These are phyloP conservation scores for Aspergillus sclerotiicarbonarius DNA, from an alignment of 495 filamentous ascomycete genomes.

Conservation along the genomic window DNA sequence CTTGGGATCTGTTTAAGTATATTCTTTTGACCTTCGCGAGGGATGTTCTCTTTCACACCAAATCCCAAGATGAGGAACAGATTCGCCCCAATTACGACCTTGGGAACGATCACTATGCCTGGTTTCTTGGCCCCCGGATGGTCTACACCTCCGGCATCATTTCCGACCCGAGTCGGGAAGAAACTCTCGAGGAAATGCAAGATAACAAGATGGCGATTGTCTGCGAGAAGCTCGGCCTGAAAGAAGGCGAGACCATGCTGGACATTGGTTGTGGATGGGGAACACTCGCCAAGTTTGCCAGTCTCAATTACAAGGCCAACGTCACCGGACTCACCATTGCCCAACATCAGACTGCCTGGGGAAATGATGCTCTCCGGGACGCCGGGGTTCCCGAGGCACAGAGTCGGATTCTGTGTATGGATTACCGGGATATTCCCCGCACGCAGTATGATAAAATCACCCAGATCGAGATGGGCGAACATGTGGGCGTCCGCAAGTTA, in stretches of 20 bases:
- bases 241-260: constrained; percentile 60
- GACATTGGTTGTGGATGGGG: constrained; percentile 74
- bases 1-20: constrained; percentile 59
- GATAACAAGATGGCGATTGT: constrained; percentile 70
- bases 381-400: constrained; percentile 58
- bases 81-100: constrained; percentile 74
- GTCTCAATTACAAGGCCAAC: constrained; percentile 58
- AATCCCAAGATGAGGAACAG: constrained; percentile 74
- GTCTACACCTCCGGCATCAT: constrained; percentile 72
- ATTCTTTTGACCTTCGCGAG: constrained; percentile 68
- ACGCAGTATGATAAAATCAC: constrained; percentile 68
- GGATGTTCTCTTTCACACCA: constrained; percentile 65
- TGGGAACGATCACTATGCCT: constrained; percentile 72
- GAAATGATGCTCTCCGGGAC: constrained; percentile 61
- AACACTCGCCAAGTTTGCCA: constrained; percentile 65
- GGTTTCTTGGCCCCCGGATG: constrained; percentile 73
- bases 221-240: constrained; percentile 66
- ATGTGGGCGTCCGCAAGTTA: constrained; percentile 68
- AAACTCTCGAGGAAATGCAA: constrained; percentile 66
- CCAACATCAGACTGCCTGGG: constrained; percentile 70
- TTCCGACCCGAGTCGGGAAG: constrained; percentile 62
- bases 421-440: constrained; percentile 67
- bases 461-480: constrained; percentile 74
- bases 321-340: constrained; percentile 68
- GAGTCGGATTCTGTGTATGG: constrained; percentile 61